Base-by-base conservation (phyloP, 306 rosid genomes). In the Vigna angularis region DNA sequence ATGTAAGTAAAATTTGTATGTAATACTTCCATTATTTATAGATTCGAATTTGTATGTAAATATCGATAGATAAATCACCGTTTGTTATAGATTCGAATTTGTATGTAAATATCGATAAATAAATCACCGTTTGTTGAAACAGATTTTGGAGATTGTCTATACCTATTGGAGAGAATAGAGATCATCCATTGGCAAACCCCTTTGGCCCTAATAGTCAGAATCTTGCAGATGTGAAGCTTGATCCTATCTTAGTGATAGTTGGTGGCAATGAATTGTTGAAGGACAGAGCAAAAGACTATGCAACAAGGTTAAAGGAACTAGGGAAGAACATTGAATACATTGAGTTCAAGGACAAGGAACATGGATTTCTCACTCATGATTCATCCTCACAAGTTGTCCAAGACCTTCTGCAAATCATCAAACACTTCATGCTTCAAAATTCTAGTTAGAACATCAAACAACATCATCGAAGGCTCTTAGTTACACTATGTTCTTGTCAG, bases 141-240 rank as follows among this genome's bases (percentile, higher is more conserved):
- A 93, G 98, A 74, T 89, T 93, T 77, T 93, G 98, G 98, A 93
- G 96, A 84, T 80, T 93, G 8, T 89, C 98, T 3, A 17, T 90
- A 38, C 90, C 92, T 2, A 32, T 26, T 1, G 98, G 89, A 61
- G 87, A 84, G 70, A 85, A 49, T 36, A 93, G 96, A 81, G 96
- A 93, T 82, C 90, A 93, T 64, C 93, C 94, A 76, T 68, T 89
- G 63, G 96, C 80, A 0, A 93, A 93, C 85, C 98, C 98, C 44
- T 84, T 90, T 26, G 98, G 96, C 75, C 79, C 89, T 15, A n/a
- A 14, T 6, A 88, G 98, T 73, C 83, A 80, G 18, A 72, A 56
- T 63, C 90, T 90, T n/a, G 87, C 61, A 47, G 17, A 70, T 8
- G 81, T 85, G 68, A 83, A 64, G 30, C 80, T 93, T 38, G 90